Evolutionary conservation across 2,329 filamentous ascomycete genomes (phyloP).

Genomic region (Trichoderma harzianum): DNA sequence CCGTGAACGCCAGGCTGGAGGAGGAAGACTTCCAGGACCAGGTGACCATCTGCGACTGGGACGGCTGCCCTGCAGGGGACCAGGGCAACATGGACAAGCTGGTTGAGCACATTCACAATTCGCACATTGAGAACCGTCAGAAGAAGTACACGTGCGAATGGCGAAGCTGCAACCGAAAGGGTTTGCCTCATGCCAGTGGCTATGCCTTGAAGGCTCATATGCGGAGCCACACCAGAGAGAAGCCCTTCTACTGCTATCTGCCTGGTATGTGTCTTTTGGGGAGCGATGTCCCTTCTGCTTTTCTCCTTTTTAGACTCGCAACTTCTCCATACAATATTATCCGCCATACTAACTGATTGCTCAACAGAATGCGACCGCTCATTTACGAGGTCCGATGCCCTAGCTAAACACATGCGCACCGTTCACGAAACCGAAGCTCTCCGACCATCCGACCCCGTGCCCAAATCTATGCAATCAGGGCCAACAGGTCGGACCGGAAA

Average conservation of each 20-base stretch:
- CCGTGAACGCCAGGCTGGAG: constrained; percentile 62
- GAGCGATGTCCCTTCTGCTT: not conserved
- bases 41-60: constrained; percentile 75
- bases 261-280: constrained; percentile 63
- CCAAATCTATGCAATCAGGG: constrained; percentile 61
- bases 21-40: constrained; percentile 76
- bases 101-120: constrained; percentile 82
- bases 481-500: constrained; percentile 47
- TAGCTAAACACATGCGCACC: constrained; percentile 97
- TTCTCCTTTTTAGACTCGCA: not conserved
- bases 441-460: constrained; percentile 71
- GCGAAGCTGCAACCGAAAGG: constrained; percentile 84
- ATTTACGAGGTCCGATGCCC: constrained; percentile 91
- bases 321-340: not conserved
- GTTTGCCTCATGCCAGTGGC: constrained; percentile 86
- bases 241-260: constrained; percentile 94
- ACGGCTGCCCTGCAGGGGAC: constrained; percentile 68
- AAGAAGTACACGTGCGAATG: constrained; percentile 99
- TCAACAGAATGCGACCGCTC: constrained; percentile 86
- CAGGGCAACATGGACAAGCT: constrained; percentile 76
- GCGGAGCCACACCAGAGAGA: constrained; percentile 96
- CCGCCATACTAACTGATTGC: not conserved
- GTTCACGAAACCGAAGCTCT: constrained; percentile 96
- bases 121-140: constrained; percentile 88
- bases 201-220: constrained; percentile 97